phyloP scores from a whole-genome alignment of 768 basidiomycete species.

The Podaxis sp. region DNA sequence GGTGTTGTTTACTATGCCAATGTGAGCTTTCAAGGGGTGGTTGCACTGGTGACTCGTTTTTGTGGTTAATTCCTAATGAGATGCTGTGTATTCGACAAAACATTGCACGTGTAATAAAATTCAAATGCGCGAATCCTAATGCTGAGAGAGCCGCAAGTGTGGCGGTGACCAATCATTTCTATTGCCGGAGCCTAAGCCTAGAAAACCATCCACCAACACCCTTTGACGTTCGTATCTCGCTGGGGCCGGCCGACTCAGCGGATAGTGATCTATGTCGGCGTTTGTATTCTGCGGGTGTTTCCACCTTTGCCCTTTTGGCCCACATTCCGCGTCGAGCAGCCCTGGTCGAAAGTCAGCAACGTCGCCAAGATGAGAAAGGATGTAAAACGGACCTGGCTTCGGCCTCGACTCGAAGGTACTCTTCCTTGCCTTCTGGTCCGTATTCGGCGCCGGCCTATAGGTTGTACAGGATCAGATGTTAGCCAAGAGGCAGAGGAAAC shows the following conservation, averaged over 20 bases:
- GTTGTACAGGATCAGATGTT: neutral
- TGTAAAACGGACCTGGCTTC: constrained; percentile 59
- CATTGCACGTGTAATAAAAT: neutral
- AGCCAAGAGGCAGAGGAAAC: neutral
- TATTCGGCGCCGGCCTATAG: constrained; percentile 70
- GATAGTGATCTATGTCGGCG: constrained; percentile 43
- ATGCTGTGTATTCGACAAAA: too few species aligned
- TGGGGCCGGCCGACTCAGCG: neutral
- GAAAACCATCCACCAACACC: neutral
- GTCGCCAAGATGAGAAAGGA: neutral
- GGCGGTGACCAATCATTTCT: neutral
- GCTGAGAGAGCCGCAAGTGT: neutral
- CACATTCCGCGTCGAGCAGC: constrained; percentile 73
- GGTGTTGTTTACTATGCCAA: too few species aligned
- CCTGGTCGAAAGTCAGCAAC: constrained; percentile 35
- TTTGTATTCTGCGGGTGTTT: constrained; percentile 83
- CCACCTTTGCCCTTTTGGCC: constrained; percentile 50
- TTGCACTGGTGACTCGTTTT: too few species aligned
- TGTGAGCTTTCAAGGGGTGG: too few species aligned
- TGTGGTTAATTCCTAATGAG: too few species aligned
- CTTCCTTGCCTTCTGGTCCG: constrained; percentile 64
- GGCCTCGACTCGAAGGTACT: constrained; percentile 59
- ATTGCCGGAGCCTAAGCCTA: neutral
- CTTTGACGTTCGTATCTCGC: neutral
- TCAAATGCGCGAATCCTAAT: neutral